Evolutionary conservation across 371 early-diverging fungal genomes (phyloP), one percentile per base, ranked within the genome.

Genomic region (Mucor indicus): DNA sequence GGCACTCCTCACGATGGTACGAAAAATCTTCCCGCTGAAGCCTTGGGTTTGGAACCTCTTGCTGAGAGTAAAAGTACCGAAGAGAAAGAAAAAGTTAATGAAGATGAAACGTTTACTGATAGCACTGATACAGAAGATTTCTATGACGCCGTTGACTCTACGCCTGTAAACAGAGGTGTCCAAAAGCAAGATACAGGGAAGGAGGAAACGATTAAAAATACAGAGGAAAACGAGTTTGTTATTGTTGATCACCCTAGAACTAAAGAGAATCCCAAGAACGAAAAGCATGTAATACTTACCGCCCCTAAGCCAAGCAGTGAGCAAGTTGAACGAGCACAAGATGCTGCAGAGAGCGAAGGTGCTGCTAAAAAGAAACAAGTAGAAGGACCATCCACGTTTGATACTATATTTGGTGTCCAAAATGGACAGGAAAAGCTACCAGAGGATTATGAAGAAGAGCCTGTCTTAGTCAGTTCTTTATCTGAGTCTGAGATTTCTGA

Each of bases 241-340:
- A 49, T 60, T 44, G 54, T 60, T 38, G 54, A 60, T 12, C 60
- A 50, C 17, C 60, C 60, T 40, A n/a, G n/a, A n/a, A n/a, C n/a
- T n/a, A n/a, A n/a, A n/a, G n/a, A 12, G 27, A 25, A 38, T 20
- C 9, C 19, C 36, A 19, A 21, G 21, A n/a, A n/a, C 5, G 13
- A 10, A n/a, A 17, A 27, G 12, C 33, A 35, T n/a, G 17, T 8
- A 4, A 46, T 17, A 21, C 12, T 12, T 8, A 29, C 30, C 12
- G 6, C 30, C 30, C 12, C 30, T 29, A 12, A 29, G 12, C 6
- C 30, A 29, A 12, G 30, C 6, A 33, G 35, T 15, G n/a, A 33
- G 6, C 4, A 11, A 5, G 11, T 7, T 11, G 29, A 27, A 27
- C 5, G 29, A 27, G 11, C 5, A 27, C 11, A 7, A 27, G 29